phyloP scores from a whole-genome alignment of 139 green algal genomes.

The Picochlorum sp. region DNA sequence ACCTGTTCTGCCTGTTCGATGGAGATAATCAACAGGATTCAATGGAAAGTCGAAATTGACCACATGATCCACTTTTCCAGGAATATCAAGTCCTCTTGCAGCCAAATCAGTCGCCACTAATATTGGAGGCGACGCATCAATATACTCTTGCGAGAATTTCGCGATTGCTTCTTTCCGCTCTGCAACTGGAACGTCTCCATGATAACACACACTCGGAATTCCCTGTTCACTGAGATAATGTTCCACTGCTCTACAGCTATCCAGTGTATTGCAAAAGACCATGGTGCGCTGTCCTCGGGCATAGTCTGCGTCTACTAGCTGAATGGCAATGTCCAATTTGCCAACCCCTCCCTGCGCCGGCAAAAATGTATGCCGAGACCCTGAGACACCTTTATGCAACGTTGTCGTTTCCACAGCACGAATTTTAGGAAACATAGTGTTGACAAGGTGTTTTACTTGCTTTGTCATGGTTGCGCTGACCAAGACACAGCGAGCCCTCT shows the following conservation, averaged over 20 bases:
- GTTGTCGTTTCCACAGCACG: constrained; percentile 50
- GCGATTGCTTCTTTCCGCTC: constrained; percentile 28
- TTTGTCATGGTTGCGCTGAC: constrained; percentile 87
- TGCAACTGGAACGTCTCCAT: constrained; percentile 64
- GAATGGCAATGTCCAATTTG: constrained; percentile 69
- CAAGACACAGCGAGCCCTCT: constrained; percentile 61
- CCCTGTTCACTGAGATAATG: constrained; percentile 64
- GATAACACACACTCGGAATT: constrained; percentile 76
- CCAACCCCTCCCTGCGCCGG: constrained; percentile 46
- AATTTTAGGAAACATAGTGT: constrained; percentile 65
- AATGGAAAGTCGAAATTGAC: constrained; percentile 98
- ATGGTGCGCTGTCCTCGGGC: constrained; percentile 42
- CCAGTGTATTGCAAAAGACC: constrained; percentile 94
- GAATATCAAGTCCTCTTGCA: constrained; percentile 88
- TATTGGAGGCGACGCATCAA: too few relatives aligned
- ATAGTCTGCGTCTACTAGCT: constrained; percentile 50
- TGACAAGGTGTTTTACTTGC: constrained; percentile 30
- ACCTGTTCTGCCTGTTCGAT: constrained; percentile 80
- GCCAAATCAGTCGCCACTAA: constrained; percentile 88
- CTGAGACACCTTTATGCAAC: constrained; percentile 67
- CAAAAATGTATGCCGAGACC: constrained; percentile 76
- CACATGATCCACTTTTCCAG: constrained; percentile 79
- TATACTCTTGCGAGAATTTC: constrained; percentile 15
- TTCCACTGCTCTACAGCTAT: constrained; percentile 79
- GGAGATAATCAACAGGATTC: constrained; percentile 83